Base-by-base conservation (phyloP, 2,329 filamentous ascomycete species). In the Colletotrichum sp. region DNA sequence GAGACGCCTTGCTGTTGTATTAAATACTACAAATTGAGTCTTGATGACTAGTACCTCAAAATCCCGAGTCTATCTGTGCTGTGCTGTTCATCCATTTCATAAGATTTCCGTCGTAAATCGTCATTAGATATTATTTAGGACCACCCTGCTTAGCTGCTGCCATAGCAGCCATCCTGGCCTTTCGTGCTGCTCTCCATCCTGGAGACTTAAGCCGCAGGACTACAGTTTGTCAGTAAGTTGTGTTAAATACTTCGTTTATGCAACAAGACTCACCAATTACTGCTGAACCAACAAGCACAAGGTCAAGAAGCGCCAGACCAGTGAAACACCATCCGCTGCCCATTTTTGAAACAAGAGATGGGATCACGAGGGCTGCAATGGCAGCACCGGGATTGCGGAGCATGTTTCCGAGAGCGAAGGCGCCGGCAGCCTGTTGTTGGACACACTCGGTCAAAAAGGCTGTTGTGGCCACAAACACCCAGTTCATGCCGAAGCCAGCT, bases 391-490 rank as follows among this genome's bases (percentile, higher is more conserved):
- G 80, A 67, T 86, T 87, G 4, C 85, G 82, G 34, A 87, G 80
- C 76, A 86, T 81, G 65, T 84, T 84, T 6, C 82, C 83, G 8
- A 87, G 79, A 1, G 86, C 86, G 60, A 87, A 85, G 9, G 85
- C 80, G 21, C 82, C 84, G 5, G 86, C 86, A 18, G 85, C 83
- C 64, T 85, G 83, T 59, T 82, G 78, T 13, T 83, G 82, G 3
- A 84, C 81, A 69, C 83, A 86, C 72, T 86, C 84, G 15, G 85
- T 86, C 55, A 86, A 82, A 75, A 85, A 87, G 2, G 84, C 83
- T 1, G 85, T 86, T 26, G 82, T 86, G 4, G 84, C 83, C 21
- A 87, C 83, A 72, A 87, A 86, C 59, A 87, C 85, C 77, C 85
- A 84, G 8, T 84, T 84, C 73, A 85, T 84, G 8, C 84, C 85